Conservation (phyloP, 31 red algal species). For the Odonthalia washingtoniensis region DNA sequence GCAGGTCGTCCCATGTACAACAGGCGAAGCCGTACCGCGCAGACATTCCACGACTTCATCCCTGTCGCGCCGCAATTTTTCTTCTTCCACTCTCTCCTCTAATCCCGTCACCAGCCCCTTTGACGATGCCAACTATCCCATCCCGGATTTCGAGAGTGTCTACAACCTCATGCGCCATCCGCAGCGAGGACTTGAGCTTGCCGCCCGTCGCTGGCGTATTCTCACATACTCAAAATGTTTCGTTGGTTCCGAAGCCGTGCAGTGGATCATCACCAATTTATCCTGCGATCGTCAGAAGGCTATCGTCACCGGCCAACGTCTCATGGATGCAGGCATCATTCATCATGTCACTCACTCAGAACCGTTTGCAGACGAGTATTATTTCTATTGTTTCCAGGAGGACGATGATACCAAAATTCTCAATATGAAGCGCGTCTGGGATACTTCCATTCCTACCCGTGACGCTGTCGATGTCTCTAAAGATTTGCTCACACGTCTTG, state of each 20-base stretch:
- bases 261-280: conserved; percentile 89
- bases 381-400: conserved; percentile 98
- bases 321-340: conserved; percentile 93
- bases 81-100: background rate
- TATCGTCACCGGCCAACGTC: conserved; percentile 79
- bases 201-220: conserved; percentile 89
- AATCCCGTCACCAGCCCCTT: conserved; percentile 22
- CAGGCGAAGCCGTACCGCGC: background rate
- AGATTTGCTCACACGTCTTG: conserved; percentile 89
- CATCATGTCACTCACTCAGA: conserved; percentile 97
- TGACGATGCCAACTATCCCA: conserved; percentile 62
- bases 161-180: conserved; percentile 88
- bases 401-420: conserved; percentile 92
- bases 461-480: conserved; percentile 81
- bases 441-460: conserved; percentile 69
- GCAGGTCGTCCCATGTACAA: background rate
- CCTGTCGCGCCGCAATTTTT: background rate
- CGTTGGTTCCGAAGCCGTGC: conserved; percentile 88
- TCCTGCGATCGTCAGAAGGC: conserved; percentile 59
- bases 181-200: conserved; percentile 61
- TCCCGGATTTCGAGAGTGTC: conserved; percentile 80
- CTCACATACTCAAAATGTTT: conserved; percentile 90
- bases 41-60: background rate
- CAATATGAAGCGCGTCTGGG: conserved; percentile 99
- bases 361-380: conserved; percentile 84